These are phyloP conservation scores for Mortierella polycephala DNA, from an alignment of 371 early-diverging fungal species.

Conservation along the genomic window DNA sequence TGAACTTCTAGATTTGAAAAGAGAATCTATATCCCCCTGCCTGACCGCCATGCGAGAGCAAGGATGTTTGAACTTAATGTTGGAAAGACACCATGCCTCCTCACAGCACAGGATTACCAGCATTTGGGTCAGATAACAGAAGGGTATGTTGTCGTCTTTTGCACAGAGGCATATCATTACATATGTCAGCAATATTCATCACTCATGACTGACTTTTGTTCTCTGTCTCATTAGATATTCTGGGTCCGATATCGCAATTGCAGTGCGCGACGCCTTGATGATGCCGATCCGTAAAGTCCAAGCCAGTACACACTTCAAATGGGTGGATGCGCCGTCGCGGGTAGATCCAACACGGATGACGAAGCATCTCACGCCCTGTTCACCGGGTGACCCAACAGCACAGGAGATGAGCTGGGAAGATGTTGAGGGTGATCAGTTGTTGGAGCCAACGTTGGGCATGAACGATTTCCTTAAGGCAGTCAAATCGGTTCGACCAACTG, in stretches of 20 bases:
- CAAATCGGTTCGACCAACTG: conserved; percentile 83
- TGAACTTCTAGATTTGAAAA: conserved; percentile 85
- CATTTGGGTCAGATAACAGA: conserved; percentile 85
- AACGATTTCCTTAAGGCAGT: conserved; percentile 90
- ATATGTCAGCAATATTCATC: no score
- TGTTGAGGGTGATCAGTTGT: conserved; percentile 83
- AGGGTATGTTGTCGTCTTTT: conserved; percentile 63
- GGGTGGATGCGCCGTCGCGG: conserved; percentile 79
- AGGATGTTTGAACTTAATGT: conserved; percentile 92
- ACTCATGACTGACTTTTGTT: neutral
- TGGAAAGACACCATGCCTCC: conserved; percentile 86
- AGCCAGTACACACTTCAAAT: conserved; percentile 94
- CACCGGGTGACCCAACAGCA: conserved; percentile 93
- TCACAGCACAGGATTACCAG: conserved; percentile 78
- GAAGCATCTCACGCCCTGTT: conserved; percentile 89
- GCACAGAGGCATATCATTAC: no score
- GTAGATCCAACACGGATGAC: conserved; percentile 63
- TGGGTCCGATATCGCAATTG: conserved; percentile 93
- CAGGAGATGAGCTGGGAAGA: conserved; percentile 92
- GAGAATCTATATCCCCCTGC: conserved; percentile 96
- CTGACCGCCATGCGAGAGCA: conserved; percentile 89
- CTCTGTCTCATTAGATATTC: conserved; percentile 69
- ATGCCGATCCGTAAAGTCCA: conserved; percentile 97
- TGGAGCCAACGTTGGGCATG: conserved; percentile 90
- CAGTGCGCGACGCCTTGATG: conserved; percentile 97